phyloP scores from a whole-genome alignment of 2,329 filamentous ascomycete genomes.

The Curvularia lunata region DNA sequence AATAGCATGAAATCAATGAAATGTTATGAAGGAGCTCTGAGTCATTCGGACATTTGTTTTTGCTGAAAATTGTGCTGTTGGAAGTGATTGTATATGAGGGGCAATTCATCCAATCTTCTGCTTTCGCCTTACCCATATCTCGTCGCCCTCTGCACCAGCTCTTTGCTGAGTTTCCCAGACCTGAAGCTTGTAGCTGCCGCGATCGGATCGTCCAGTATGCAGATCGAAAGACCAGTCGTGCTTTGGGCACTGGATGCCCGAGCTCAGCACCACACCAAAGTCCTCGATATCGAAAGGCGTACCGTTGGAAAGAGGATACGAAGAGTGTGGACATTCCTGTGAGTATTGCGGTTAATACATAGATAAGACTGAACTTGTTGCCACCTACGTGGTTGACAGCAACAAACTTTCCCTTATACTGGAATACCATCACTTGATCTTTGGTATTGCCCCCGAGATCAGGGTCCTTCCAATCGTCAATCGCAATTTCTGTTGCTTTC shows the following conservation, averaged over 20 bases:
- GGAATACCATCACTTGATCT: slow-evolving; percentile 71
- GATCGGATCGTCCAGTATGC: slow-evolving; percentile 66
- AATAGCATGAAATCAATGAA: background rate
- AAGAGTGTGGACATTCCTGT: slow-evolving; percentile 66
- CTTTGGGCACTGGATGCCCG: slow-evolving; percentile 70
- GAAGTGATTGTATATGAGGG: background rate
- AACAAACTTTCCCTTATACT: slow-evolving; percentile 68
- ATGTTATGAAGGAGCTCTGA: background rate
- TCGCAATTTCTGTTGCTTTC: slow-evolving; percentile 21
- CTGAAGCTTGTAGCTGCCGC: slow-evolving; percentile 66
- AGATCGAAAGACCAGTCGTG: slow-evolving; percentile 76
- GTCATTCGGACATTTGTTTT: background rate
- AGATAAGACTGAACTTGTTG: background rate
- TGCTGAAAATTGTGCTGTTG: background rate
- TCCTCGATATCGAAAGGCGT: slow-evolving; percentile 74
- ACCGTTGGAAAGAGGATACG: slow-evolving; percentile 69
- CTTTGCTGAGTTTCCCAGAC: slow-evolving; percentile 68
- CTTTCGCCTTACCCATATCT: slow-evolving; percentile 47
- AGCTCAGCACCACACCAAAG: slow-evolving; percentile 68
- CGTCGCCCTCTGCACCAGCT: slow-evolving; percentile 12
- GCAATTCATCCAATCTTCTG: slow-evolving; percentile 35
- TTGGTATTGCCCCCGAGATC: slow-evolving; percentile 33
- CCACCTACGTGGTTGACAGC: slow-evolving; percentile 68
- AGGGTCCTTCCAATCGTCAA: slow-evolving; percentile 38
- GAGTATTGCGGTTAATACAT: background rate